Base-by-base conservation (phyloP, 495 filamentous ascomycete species). In the Echria macrotheca region DNA sequence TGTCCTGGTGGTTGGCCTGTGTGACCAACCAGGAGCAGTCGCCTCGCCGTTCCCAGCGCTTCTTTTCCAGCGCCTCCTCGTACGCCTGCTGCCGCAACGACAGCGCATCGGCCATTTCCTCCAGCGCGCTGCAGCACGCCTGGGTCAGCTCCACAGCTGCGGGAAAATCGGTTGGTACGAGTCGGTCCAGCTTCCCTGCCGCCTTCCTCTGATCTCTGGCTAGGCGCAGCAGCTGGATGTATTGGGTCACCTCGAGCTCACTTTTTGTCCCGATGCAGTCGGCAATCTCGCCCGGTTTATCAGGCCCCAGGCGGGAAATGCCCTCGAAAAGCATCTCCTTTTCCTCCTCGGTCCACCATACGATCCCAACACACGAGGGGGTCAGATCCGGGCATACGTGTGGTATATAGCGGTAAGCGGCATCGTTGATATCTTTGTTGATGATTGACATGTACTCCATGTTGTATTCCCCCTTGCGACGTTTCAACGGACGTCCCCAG, bases 91-190 rank as follows among this genome's bases (percentile, higher is more conserved):
- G 80, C 23, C 77, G 67, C 10, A 72, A 54, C 2, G 77, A 67
- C 10, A 93, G 50, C 9, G 68, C 65, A 49, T 87, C 80, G 0
- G 82, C 89, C 22, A 83, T 79, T 33, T 70, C 60, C 43, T 95
- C 86, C 2, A 96, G 74, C n/a, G 76, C 72, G 1, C 63, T 64
- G 47, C 74, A 78, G 54, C 84, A 85, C 47, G 80, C 72, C n/a
- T 73, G 64, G 47, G 79, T 80, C 18, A 96, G 61, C 57, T 96
- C 87, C 2, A 78, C 46, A 0, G 91, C 91, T 19, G 87, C 82
- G 1, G 89, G 81, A 0, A 89, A 57, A 37, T 88, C 74, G 50
- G 49, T 56, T 12, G 62, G 47, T 47, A 55, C 57, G 8, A 73
- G 15, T 6, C 29, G 44, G 21, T 40, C 35, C 17, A 49, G 14